Base-by-base conservation (phyloP, 2,329 filamentous ascomycete genomes). In the Lecanicillium sp. region DNA sequence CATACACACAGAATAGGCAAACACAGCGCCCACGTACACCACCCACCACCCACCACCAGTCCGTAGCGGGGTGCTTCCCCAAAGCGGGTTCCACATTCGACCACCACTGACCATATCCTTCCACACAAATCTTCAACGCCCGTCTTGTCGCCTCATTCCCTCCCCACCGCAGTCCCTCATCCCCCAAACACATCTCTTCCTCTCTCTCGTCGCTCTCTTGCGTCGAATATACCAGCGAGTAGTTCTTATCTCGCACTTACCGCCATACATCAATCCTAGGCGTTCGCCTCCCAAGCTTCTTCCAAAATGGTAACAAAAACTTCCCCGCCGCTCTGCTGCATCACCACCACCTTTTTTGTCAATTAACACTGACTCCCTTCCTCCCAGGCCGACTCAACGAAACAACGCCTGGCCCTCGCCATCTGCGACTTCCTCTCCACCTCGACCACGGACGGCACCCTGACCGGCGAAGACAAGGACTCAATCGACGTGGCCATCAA, bases 391-490 rank as follows among this genome's bases (percentile, higher is more conserved):
- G 46, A 67, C 44, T 63, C 69, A 31, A 67, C 69, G 42, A 77
- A 78, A 62, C 78, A 98, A 77, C 87, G 89, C 68, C 84, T 98
- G 48, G 92, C 92, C 62, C 86, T 98, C 60, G 87, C 92, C 53
- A 90, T 98, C 63, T 87, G 94, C 71, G 87, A 97, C 68, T 98
- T 95, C 71, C 83, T 98, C 45, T 77, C 77, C 53, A 81, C 78
- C 43, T 94, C 88, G 33, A 70, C 87, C 51, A 83, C 79, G 46
- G 92, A 98, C 61, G 92, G 92, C 55, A 94, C 88, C 32, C 77
- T 98, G 43, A 75, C 82, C 39, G 69, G 83, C 53, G 92, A 97
- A 53, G 90, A 98, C 62, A 79, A 82, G 51, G 92, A 98, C 58
- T 90, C 84, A 47, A 85, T 98, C 60, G 92, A 98, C 59, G 83